Base-by-base conservation (phyloP, 2,329 filamentous ascomycete species). In the Microdochium trichocladiopsis region DNA sequence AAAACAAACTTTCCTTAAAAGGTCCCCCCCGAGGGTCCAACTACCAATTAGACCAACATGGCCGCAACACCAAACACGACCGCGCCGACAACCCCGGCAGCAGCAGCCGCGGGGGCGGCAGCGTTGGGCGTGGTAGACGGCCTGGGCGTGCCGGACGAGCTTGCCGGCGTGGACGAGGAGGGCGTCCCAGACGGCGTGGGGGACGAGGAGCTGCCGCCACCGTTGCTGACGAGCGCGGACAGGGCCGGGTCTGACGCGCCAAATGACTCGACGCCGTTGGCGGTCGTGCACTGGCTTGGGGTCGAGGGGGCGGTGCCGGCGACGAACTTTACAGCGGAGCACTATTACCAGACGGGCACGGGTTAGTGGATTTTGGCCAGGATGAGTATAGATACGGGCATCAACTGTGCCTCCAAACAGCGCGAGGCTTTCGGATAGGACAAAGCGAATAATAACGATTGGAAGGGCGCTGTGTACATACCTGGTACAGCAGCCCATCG, bases 401-500 rank as follows among this genome's bases (percentile, higher is more conserved):
- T n/a, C n/a, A n/a, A n/a, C n/a, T n/a, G n/a, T n/a, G n/a, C n/a
- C n/a, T n/a, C n/a, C n/a, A n/a, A n/a, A n/a, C n/a, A n/a, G n/a
- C n/a, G n/a, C n/a, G n/a, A n/a, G n/a, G n/a, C n/a, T n/a, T n/a
- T n/a, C n/a, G n/a, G n/a, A n/a, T n/a, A n/a, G n/a, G n/a, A 23
- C 50, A 37, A 23, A 22, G 14, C 18, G 25, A 4, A 53, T 25
- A 52, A 45, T 31, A 48, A 25, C 48, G 23, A 23, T 28, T 9
- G 11, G 14, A 22, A 22, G 6, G 22, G 51, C n/a, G 3, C 9
- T n/a, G n/a, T n/a, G 24, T 22, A 58, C 69, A 51, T 64, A 83
- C 80, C 71, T 81, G 76, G 61, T 75, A 84, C 5, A 84, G 65
- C 16, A 78, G 55, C 2, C 82, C 82, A 54, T 86, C 82, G 0